Base-by-base conservation (phyloP, 352 stramenopile genomes). In the Paralagenidium karlingii region DNA sequence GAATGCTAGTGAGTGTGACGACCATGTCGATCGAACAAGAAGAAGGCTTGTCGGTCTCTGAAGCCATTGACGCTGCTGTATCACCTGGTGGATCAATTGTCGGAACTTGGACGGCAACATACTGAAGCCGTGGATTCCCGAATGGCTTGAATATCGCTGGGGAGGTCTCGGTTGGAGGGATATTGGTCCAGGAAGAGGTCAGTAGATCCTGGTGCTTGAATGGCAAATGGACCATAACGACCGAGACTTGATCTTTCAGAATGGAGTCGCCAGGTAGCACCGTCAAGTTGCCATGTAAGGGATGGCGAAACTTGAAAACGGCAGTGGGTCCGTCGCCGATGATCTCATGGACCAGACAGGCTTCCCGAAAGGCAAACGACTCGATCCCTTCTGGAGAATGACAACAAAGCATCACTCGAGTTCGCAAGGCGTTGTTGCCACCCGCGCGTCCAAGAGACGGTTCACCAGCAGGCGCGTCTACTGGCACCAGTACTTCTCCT, bases 281-380 rank as follows among this genome's bases (percentile, higher is more conserved):
- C n/a, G n/a, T n/a, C n/a, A n/a, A n/a, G n/a, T n/a, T n/a, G n/a
- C n/a, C n/a, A n/a, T n/a, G n/a, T n/a, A n/a, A n/a, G n/a, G n/a
- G n/a, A n/a, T n/a, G n/a, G n/a, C n/a, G n/a, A 4, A 60, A 33
- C 41, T 81, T 83, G 48, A 83, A 47, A 12, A 44, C 73, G 22
- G 58, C 52, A 24, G 57, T 78, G 16, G 66, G 64, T 7, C 48
- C 38, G 16, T 84, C 70, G 2, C 60, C 62, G 9, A 82, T 53
- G 28, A 84, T 48, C 4, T 63, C 60, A 7, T 37, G 55, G 24
- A 84, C 28, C 6, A 76, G 21, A 2, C 54, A 62, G 2, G 54
- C 45, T 53, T 83, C 64, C 10, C 64, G 41, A 10, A 56, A 62
- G 34, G 43, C 18, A 11, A 83, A 34, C 0, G 29, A 24, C 0